These are phyloP conservation scores for Talaromyces nanjingensis DNA, from an alignment of 495 filamentous ascomycete species.

Conservation along the genomic window DNA sequence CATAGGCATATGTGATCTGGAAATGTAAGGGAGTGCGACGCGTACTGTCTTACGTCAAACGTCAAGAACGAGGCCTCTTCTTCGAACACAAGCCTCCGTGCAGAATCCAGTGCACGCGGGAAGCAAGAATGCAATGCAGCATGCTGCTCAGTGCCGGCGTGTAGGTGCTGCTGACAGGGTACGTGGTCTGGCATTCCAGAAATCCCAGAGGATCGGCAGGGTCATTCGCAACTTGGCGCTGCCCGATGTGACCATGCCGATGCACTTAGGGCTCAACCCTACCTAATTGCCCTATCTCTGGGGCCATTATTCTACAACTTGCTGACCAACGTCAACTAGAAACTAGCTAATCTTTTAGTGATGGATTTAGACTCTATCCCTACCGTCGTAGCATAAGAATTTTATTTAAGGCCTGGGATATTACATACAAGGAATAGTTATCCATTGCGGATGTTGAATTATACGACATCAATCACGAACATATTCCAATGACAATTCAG, in stretches of 20 bases:
- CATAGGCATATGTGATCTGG: not conserved
- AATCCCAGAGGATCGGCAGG: not conserved
- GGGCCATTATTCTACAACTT: not conserved
- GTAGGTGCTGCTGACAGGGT: not conserved
- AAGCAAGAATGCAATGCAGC: not conserved
- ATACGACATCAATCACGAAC: not conserved
- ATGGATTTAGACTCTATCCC: not conserved
- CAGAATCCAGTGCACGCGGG: not conserved
- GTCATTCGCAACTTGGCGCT: not conserved
- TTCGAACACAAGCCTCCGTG: not conserved
- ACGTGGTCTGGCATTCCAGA: not conserved
- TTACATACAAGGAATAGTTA: not conserved
- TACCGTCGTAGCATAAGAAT: not conserved
- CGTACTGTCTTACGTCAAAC: not conserved
- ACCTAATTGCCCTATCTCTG: not conserved
- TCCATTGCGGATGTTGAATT: not conserved
- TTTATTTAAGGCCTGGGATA: not conserved
- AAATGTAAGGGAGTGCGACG: not conserved
- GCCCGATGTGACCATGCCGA: slow-evolving; percentile 2
- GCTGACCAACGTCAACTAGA: not conserved
- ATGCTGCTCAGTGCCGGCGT: not conserved
- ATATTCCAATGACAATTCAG: not conserved
- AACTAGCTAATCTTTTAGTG: not conserved
- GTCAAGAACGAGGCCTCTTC: not conserved
- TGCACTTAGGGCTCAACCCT: not conserved